Conservation (phyloP, 1,139 yeast species). For the Blastobotrys buckinghamii region DNA sequence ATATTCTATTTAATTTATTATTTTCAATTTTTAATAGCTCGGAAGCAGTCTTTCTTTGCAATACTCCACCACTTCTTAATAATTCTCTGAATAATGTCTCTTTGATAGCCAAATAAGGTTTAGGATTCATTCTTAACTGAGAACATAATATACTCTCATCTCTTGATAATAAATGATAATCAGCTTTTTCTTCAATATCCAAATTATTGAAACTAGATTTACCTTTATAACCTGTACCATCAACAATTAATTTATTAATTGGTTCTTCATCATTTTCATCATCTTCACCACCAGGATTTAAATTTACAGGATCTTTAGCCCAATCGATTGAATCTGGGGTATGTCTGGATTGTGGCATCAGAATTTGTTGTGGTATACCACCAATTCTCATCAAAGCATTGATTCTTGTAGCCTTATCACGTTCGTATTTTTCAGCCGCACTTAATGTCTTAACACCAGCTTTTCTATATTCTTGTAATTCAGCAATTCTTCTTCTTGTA, state of each 20-base stretch:
- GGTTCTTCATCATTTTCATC: neutral
- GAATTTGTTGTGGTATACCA: slow-evolving; percentile 11
- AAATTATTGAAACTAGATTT: slow-evolving; percentile 28
- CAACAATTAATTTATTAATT: neutral
- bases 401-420: slow-evolving; percentile 57
- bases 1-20: slow-evolving; percentile 76
- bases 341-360: slow-evolving; percentile 12
- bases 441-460: slow-evolving; percentile 83
- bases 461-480: slow-evolving; percentile 87
- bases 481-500: slow-evolving; percentile 76
- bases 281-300: neutral
- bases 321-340: slow-evolving; percentile 6
- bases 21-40: slow-evolving; percentile 82
- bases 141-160: slow-evolving; percentile 87
- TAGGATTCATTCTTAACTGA: slow-evolving; percentile 78
- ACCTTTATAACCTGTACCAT: slow-evolving; percentile 3
- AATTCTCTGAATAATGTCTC: slow-evolving; percentile 89
- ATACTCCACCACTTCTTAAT: slow-evolving; percentile 71
- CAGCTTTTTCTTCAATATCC: slow-evolving; percentile 81
- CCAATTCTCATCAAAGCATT: slow-evolving; percentile 25
- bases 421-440: slow-evolving; percentile 79
- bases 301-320: slow-evolving; percentile 4
- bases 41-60: slow-evolving; percentile 78
- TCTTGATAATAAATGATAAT: slow-evolving; percentile 70
- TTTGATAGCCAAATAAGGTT: slow-evolving; percentile 89